Evolutionary conservation across 2,329 filamentous ascomycete genomes (phyloP), one percentile per base, ranked within the genome.

Genomic region (Xylaria sp.): DNA sequence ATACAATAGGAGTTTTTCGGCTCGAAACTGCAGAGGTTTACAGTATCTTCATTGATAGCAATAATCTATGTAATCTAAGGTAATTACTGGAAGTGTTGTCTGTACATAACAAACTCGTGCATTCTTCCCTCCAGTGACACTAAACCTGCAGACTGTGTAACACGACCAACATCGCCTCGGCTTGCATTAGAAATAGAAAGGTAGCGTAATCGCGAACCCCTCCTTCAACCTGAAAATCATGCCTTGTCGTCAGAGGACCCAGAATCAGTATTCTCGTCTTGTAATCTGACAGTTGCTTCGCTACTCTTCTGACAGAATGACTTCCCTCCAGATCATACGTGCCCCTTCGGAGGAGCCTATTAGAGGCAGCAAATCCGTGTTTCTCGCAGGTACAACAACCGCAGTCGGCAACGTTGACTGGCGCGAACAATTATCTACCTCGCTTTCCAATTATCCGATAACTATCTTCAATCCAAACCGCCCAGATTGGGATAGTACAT

Each of bases 391-490:
- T 44, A 84, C 82, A 42, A 90, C 88, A 23, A 84, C 80, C 65
- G 80, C 79, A 0, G 79, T 74, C 0, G 72, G 75, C 23, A 74
- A 77, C 1, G 63, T 79, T 0, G 83, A 87, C 74, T 90, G 88
- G 88, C 87, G 88, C 49, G 73, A 78, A 5, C 74, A 73, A 2
- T 76, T 91, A 20, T 77, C 75, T 1, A 61, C 73, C 4, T 76
- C 77, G 2, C 80, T 90, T 17, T 74, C 79, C 0, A 73, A 82
- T 1, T 75, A 82, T 0, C 82, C 84, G 4, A 48, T 90, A 66
- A 88, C 85, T 1, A 77, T 91, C 68, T 81, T 85, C 76, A 87
- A 91, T 71, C 89, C 89, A 0, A 79, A 83, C 9, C 84, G 88
- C 1, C 66, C 79, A 5, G 82, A 87, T 74, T 91, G 89, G 89